phyloP scores from a whole-genome alignment of 345 rosid species.

The Pugionium dolabratum region DNA sequence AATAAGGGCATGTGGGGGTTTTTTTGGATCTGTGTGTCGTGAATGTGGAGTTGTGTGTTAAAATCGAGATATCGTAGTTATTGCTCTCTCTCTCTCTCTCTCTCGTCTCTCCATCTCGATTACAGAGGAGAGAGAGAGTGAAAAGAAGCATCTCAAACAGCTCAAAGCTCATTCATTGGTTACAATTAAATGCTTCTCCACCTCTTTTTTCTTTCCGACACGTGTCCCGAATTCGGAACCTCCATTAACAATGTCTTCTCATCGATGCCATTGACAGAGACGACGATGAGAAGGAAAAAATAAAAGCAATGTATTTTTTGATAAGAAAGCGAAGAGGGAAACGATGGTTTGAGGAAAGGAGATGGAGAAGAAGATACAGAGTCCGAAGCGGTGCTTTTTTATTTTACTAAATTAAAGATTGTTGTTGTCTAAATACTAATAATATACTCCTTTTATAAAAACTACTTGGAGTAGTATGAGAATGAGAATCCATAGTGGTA shows the following conservation, averaged over 20 bases:
- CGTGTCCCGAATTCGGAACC: conserved; percentile 12
- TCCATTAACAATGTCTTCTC: conserved; percentile 28
- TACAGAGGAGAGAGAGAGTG: background rate
- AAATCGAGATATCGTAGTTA: conserved; percentile 38
- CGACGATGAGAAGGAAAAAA: background rate
- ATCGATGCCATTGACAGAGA: conserved; percentile 23
- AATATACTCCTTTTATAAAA: too few species aligned
- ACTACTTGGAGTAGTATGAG: too few species aligned
- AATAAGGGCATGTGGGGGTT: conserved; percentile 16
- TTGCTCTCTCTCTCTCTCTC: conserved; percentile 5
- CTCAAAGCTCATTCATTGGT: conserved; percentile 36
- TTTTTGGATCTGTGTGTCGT: conserved; percentile 7
- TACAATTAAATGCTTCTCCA: conserved; percentile 32
- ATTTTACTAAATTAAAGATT: too few species aligned
- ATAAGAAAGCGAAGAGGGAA: too few species aligned
- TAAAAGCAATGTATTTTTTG: too few species aligned
- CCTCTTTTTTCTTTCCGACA: conserved; percentile 15
- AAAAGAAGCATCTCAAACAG: background rate
- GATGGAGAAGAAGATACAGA: too few species aligned
- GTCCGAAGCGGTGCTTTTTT: too few species aligned
- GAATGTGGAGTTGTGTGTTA: conserved; percentile 24
- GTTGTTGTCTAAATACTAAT: too few species aligned
- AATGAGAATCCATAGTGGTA: too few species aligned
- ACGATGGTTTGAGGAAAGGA: too few species aligned
- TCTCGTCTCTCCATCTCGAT: background rate